Conservation (phyloP, 192 early-diverging fungal species). For the Geranomyces variabilis region DNA sequence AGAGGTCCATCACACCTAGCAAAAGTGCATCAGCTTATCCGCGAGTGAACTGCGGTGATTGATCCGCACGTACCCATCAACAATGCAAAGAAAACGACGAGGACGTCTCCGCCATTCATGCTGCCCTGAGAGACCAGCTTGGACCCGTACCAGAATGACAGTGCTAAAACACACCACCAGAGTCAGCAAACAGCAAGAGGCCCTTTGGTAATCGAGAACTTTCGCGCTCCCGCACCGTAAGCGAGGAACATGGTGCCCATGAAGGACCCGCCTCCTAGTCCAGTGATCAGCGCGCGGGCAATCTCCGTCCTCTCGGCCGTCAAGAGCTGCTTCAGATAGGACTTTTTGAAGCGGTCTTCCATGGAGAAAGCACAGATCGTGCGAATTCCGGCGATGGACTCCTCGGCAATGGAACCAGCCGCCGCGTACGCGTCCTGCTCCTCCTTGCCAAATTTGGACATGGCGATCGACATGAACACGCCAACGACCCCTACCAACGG, state of each 20-base stretch:
- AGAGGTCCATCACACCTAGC: constrained; percentile 59
- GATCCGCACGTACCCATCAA: too few species aligned
- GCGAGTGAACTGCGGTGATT: too few species aligned
- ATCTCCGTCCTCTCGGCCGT: constrained; percentile 68
- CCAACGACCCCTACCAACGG: too few species aligned
- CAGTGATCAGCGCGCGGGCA: constrained; percentile 60
- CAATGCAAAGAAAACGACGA: constrained; percentile 47
- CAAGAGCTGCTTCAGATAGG: constrained; percentile 66
- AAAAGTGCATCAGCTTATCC: too few species aligned
- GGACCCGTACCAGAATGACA: too few species aligned
- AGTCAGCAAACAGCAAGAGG: too few species aligned
- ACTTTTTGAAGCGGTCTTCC: constrained; percentile 66
- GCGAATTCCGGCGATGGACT: constrained; percentile 78
- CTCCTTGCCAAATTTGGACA: neutral
- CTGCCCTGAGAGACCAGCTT: too few species aligned
- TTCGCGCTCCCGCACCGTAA: too few species aligned
- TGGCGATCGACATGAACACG: neutral
- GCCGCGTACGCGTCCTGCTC: constrained; percentile 11
- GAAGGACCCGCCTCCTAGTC: constrained; percentile 72
- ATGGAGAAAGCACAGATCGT: constrained; percentile 87
- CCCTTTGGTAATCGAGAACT: too few species aligned
- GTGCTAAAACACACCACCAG: too few species aligned
- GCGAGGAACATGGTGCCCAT: constrained; percentile 75
- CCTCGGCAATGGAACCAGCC: constrained; percentile 65
- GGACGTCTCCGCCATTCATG: too few species aligned